Evolutionary conservation across 768 basidiomycete genomes (phyloP).

Genomic region (Hygrophorus russula): DNA sequence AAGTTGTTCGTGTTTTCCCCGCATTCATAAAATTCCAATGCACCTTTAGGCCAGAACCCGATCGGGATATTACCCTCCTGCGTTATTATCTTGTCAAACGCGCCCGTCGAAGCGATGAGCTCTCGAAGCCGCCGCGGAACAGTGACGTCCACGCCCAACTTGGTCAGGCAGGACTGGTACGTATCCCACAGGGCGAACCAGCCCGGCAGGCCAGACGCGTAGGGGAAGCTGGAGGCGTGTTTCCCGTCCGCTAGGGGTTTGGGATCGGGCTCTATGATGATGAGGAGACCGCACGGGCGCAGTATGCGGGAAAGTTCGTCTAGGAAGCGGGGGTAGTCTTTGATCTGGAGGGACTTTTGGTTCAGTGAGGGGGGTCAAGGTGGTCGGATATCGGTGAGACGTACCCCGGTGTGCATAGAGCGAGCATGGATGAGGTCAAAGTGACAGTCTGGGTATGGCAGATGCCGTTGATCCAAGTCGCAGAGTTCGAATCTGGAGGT

Average conservation of each 20-base stretch:
- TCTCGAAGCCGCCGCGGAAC: slow-evolving; percentile 45
- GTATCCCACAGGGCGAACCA: slow-evolving; percentile 60
- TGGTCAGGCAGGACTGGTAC: slow-evolving; percentile 41
- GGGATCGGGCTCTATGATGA: slow-evolving; percentile 53
- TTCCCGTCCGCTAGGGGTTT: slow-evolving; percentile 36
- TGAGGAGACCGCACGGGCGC: slow-evolving; percentile 58
- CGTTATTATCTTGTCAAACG: slow-evolving; percentile 45
- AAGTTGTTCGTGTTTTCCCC: too few species aligned
- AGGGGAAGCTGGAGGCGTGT: slow-evolving; percentile 20
- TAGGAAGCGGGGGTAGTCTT: slow-evolving; percentile 48
- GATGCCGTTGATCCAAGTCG: slow-evolving; percentile 46
- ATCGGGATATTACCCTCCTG: slow-evolving; percentile 54
- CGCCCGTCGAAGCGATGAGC: slow-evolving; percentile 33
- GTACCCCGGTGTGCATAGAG: slow-evolving; percentile 54
- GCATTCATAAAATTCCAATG: slow-evolving; percentile 7
- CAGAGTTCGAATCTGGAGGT: slow-evolving; percentile 54
- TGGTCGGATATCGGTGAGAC: too few species aligned
- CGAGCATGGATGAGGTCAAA: slow-evolving; percentile 67
- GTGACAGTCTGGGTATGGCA: slow-evolving; percentile 52
- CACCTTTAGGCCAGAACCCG: slow-evolving; percentile 60
- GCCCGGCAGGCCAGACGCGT: slow-evolving; percentile 28
- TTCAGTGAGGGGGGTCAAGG: slow-evolving; percentile 3
- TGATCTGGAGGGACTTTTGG: slow-evolving; percentile 34
- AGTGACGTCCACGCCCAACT: slow-evolving; percentile 42
- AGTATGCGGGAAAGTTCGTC: slow-evolving; percentile 54